phyloP scores from a whole-genome alignment of 192 early-diverging fungal genomes.

The Coemansia sp. region DNA sequence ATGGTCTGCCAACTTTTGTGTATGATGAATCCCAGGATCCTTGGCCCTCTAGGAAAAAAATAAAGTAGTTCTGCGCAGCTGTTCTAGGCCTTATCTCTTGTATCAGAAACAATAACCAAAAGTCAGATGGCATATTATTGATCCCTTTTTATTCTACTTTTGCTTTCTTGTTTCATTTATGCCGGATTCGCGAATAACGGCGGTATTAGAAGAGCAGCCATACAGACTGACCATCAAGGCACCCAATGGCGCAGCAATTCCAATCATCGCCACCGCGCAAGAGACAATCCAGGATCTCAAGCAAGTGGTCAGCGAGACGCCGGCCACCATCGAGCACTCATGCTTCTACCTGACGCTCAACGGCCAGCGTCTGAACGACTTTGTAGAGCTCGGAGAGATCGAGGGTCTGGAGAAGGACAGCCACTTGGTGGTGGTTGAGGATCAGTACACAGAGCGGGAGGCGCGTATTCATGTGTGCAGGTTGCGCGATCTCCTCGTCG shows the following conservation, averaged over 20 bases:
- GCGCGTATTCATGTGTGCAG: conserved; percentile 86
- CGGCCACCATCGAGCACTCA: conserved; percentile 82
- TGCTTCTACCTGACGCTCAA: conserved; percentile 85
- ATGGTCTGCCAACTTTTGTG: not conserved
- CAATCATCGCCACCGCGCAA: conserved; percentile 59
- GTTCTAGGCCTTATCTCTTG: not conserved
- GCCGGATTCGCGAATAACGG: not conserved
- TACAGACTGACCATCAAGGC: conserved; percentile 46
- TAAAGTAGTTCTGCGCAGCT: not conserved
- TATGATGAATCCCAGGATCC: not conserved
- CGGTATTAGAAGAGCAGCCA: conserved; percentile 33
- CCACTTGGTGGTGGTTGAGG: conserved; percentile 67
- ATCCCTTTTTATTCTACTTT: not conserved
- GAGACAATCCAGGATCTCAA: conserved; percentile 87
- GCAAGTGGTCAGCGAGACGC: conserved; percentile 82
- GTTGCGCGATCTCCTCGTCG: conserved; percentile 80
- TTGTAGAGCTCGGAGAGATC: conserved; percentile 67
- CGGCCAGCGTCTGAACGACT: conserved; percentile 75
- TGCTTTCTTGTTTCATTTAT: not conserved
- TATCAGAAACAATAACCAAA: not conserved
- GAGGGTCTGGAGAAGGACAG: conserved; percentile 65
- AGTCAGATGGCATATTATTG: not conserved
- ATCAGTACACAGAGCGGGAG: conserved; percentile 90
- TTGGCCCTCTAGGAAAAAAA: not conserved
- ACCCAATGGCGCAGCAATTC: conserved; percentile 41